A percentile compares a stretch with the other conserved stretches of the same genome.
Evolutionary conservation across 306 rosid species (phyloP).

Genomic region (Malus asiatica): DNA sequence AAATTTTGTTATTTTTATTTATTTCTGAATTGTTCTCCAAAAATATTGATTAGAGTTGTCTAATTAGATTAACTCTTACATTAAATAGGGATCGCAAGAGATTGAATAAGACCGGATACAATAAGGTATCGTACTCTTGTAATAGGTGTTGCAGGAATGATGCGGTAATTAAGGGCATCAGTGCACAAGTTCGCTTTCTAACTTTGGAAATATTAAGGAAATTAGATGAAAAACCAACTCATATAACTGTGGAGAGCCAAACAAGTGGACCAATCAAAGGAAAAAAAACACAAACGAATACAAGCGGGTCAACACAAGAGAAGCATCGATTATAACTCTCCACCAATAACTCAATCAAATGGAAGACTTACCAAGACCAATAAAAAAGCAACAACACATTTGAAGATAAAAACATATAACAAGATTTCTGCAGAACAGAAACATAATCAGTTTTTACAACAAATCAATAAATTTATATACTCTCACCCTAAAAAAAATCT

Average conservation of each 20-base stretch:
- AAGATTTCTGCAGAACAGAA: not conserved
- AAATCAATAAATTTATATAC: not conserved
- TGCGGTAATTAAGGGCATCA: not conserved
- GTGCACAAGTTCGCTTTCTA: not conserved
- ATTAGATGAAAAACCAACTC: not conserved
- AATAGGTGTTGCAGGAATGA: not conserved
- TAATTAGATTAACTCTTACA: no score
- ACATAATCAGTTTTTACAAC: not conserved
- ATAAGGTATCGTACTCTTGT: not conserved
- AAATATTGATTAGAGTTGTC: no score
- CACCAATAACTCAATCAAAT: conserved; percentile 30
- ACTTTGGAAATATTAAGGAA: not conserved
- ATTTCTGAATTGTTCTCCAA: no score
- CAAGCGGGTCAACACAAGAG: conserved; percentile 29
- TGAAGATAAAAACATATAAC: not conserved
- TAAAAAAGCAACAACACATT: not conserved
- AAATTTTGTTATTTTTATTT: no score
- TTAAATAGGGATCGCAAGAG: not conserved
- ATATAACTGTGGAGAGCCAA: conserved; percentile 12
- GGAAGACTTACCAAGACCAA: not conserved
- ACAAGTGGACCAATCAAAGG: conserved; percentile 34
- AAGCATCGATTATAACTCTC: conserved; percentile 20
- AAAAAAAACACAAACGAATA: not conserved
- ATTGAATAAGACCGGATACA: not conserved
- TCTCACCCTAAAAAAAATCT: not conserved